Evolutionary conservation across 2,329 filamentous ascomycete genomes (phyloP), one percentile per base, ranked within the genome.

Genomic region (Pseudogymnoascus sp.): DNA sequence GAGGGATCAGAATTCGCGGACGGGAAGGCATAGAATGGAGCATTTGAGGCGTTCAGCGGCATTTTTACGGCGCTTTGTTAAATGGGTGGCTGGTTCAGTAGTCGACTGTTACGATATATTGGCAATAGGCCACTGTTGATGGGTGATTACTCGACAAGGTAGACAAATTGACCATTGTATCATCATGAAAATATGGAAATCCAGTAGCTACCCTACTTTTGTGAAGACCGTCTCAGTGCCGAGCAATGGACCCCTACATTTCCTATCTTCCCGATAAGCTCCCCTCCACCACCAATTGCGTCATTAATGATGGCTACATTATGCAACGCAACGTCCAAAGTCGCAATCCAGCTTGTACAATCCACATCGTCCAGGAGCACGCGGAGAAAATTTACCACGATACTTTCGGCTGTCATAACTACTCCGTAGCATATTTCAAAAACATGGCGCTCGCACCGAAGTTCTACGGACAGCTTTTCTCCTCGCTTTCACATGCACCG

Each of bases 361-460:
- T 13, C 26, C 26, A 18, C 26, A 3, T 30, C 26, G 10, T 19
- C n/a, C 4, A 33, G 12, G 45, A 30, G n/a, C 26, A 52, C 9
- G 8, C 45, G 19, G 15, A 52, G 9, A 30, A n/a, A 52, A 23
- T 8, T 30, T 8, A 30, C 18, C 45, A 52, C 3, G 3, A 52
- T 52, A 52, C 5, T 18, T 19, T 12, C 12, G 26, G 12, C 9
- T 30, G 3, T 26, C 15, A 52, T 23, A 52, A 52, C 45, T 18
- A 30, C 37, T 58, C 59, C 61, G 70, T 62, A 59, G 21, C 26
- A 52, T 52, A 52, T 18, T 30, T 52, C n/a, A 19, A 33, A 30
- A 52, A 12, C 26, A 92, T 92, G 88, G 85, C 88, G 28, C 80
- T 92, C 67, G 82, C 87, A 65, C 88, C 88, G 66, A 89, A 86